These are phyloP conservation scores for Rutstroemia sp. DNA, from an alignment of 2,329 filamentous ascomycete species.

Conservation along the genomic window DNA sequence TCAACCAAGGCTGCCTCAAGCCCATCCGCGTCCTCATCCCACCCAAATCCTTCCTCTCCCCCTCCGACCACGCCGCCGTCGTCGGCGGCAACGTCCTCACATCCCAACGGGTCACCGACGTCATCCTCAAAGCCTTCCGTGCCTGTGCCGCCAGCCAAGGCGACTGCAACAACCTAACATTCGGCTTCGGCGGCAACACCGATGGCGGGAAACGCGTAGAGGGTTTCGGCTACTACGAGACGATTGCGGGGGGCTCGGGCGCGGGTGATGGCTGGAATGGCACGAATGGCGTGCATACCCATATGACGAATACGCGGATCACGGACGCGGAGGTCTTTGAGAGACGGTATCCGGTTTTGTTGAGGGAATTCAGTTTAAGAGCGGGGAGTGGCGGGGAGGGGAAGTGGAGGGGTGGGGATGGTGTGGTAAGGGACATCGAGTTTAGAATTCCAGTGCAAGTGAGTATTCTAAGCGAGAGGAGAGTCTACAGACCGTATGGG, in stretches of 20 bases:
- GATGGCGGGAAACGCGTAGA: conserved; percentile 51
- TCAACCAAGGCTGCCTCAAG: conserved; percentile 78
- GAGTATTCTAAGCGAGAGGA: conserved; percentile 68
- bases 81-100: conserved; percentile 81
- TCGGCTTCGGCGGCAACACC: conserved; percentile 68
- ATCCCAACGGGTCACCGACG: conserved; percentile 73
- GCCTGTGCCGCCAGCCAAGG: conserved; percentile 75
- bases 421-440: conserved; percentile 71
- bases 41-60: conserved; percentile 63
- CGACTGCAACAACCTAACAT: conserved; percentile 79
- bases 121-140: conserved; percentile 72
- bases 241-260: conserved; percentile 70
- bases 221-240: conserved; percentile 84
- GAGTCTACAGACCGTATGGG: conserved; percentile 74
- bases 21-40: conserved; percentile 71
- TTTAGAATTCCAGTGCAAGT: conserved; percentile 72
- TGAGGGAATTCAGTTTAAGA: conserved; percentile 61
- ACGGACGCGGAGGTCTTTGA: conserved; percentile 76
- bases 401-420: conserved; percentile 62
- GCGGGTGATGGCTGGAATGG: conserved; percentile 69
- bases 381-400: conserved; percentile 56
- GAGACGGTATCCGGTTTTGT: conserved; percentile 63
- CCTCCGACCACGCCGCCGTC: conserved; percentile 69
- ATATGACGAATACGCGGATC: conserved; percentile 81
- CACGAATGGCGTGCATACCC: conserved; percentile 65